Evolutionary conservation across 768 basidiomycete species (phyloP).

Genomic region (Glaciozyma martinii): DNA sequence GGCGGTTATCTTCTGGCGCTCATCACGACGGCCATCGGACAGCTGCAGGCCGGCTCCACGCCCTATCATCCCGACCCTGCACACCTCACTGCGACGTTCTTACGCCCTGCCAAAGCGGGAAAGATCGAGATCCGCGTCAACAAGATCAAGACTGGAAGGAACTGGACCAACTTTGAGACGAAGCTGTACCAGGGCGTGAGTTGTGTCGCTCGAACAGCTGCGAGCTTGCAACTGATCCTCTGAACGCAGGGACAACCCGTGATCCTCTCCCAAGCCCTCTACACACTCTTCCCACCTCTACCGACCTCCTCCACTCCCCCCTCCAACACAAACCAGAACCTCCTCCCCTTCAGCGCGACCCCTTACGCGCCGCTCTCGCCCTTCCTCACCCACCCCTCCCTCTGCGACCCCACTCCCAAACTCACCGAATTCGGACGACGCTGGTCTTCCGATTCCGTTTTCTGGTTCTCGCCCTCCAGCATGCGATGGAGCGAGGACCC

Average conservation of each 20-base stretch:
- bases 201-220: neutral
- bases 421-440: neutral
- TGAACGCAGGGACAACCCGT: neutral
- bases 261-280: neutral
- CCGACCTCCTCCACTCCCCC: neutral
- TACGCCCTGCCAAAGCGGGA: neutral
- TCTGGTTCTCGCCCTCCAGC: neutral
- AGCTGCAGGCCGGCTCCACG: neutral
- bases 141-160: neutral
- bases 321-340: neutral
- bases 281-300: neutral
- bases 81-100: neutral
- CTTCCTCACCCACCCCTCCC: constrained; percentile 1
- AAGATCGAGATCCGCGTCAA: neutral
- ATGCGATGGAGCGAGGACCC: neutral
- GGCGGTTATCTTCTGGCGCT: neutral
- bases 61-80: neutral
- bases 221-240: neutral
- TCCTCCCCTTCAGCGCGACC: neutral
- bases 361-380: neutral
- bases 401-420: neutral
- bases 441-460: neutral
- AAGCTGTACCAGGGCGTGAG: neutral
- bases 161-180: neutral
- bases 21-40: neutral